phyloP scores from a whole-genome alignment of 1,284 basidiomycete species.

The Taiwanofungus camphoratus region DNA sequence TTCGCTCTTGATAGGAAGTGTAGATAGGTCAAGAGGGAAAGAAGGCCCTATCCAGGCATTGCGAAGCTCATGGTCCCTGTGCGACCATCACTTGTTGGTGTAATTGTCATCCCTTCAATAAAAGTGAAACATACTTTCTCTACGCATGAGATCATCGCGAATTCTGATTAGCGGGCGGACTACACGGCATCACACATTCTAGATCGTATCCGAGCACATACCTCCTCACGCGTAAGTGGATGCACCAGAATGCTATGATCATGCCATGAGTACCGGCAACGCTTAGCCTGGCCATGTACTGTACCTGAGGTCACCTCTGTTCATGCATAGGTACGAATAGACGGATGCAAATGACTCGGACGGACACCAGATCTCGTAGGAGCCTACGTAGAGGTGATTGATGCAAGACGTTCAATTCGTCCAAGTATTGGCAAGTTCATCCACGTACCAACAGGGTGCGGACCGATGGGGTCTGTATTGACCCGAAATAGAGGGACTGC shows the following conservation, averaged over 20 bases:
- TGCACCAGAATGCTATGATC: slow-evolving; percentile 56
- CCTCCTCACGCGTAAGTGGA: slow-evolving; percentile 63
- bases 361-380: slow-evolving; percentile 75
- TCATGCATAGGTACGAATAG: slow-evolving; percentile 66
- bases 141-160: background rate
- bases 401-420: background rate
- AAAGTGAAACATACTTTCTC: slow-evolving; percentile 5
- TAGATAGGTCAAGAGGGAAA: slow-evolving; percentile 57
- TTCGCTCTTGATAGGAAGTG: slow-evolving; percentile 43
- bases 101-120: too few species aligned
- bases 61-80: slow-evolving; percentile 59
- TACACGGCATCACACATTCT: background rate
- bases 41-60: slow-evolving; percentile 68
- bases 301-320: slow-evolving; percentile 63
- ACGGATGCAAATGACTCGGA: slow-evolving; percentile 65
- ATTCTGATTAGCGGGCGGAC: background rate
- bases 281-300: background rate
- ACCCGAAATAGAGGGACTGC: slow-evolving; percentile 70
- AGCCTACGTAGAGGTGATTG: slow-evolving; percentile 40
- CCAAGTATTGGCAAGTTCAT: background rate
- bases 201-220: slow-evolving; percentile 26
- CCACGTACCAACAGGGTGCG: slow-evolving; percentile 62
- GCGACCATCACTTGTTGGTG: background rate
- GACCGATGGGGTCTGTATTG: slow-evolving; percentile 62
- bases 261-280: background rate